phyloP scores from a whole-genome alignment of 2,329 filamentous ascomycete species.

The Triangularia verruculosa region DNA sequence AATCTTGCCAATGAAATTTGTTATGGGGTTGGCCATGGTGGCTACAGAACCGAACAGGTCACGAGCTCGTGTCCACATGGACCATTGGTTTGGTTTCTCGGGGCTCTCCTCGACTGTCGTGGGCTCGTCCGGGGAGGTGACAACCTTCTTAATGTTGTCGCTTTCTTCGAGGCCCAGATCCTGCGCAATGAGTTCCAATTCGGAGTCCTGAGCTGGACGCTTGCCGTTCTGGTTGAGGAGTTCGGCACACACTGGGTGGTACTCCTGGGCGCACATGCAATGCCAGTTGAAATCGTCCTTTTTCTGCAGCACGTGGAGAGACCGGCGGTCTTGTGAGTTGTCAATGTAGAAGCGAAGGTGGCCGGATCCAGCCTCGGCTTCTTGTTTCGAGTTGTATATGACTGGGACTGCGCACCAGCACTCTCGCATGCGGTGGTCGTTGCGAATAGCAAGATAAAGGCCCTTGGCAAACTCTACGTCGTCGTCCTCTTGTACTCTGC shows the following conservation, averaged over 20 bases:
- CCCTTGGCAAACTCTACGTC: constrained; percentile 23
- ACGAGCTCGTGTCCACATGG: constrained; percentile 21
- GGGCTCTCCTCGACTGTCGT: neutral
- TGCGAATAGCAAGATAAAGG: constrained; percentile 26
- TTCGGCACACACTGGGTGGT: constrained; percentile 10
- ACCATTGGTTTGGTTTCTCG: neutral
- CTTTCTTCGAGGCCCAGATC: constrained; percentile 10
- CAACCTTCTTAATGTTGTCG: constrained; percentile 11
- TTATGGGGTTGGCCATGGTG: constrained; percentile 22
- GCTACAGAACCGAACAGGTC: constrained; percentile 15
- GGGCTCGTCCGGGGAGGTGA: constrained; percentile 7
- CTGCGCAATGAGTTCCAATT: constrained; percentile 24
- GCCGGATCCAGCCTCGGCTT: constrained; percentile 25
- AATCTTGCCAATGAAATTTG: constrained; percentile 15
- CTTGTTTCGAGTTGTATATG: constrained; percentile 26
- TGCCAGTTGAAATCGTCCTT: constrained; percentile 26
- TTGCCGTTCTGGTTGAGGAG: constrained; percentile 24
- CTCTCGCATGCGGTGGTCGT: constrained; percentile 25
- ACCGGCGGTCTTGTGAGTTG: constrained; percentile 10
- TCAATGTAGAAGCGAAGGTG: constrained; percentile 27
- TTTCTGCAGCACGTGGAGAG: constrained; percentile 25
- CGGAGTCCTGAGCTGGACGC: constrained; percentile 24
- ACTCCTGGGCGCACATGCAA: constrained; percentile 22
- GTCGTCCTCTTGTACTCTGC: constrained; percentile 20
- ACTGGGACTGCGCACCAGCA: constrained; percentile 25